A percentile compares a stretch with the other conserved stretches of the same genome.
phyloP scores from a whole-genome alignment of 2,329 filamentous ascomycete genomes.

The Phyllosticta paracitricarpa region DNA sequence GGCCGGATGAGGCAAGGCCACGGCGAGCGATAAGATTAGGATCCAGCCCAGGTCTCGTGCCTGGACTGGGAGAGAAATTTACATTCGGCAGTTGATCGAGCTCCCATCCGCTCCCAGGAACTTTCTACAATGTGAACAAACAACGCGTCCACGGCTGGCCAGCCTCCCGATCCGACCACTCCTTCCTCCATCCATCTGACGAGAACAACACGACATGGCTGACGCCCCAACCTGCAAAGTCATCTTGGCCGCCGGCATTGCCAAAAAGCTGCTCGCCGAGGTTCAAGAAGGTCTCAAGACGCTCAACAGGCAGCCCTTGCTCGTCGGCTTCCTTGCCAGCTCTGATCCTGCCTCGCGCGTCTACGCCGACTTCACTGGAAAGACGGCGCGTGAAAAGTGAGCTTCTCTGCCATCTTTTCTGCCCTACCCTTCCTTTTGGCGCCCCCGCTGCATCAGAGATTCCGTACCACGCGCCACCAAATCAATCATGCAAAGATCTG shows the following conservation, averaged over 20 bases:
- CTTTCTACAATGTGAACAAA: conserved; percentile 1
- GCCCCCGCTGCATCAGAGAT: background rate
- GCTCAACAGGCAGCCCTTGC: conserved; percentile 61
- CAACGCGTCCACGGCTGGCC: background rate
- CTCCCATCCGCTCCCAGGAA: background rate
- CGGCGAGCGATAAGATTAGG: conserved; percentile 7
- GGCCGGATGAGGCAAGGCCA: background rate
- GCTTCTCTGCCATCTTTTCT: conserved; percentile 22
- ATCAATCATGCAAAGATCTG: background rate
- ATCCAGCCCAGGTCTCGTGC: background rate
- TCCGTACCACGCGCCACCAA: background rate
- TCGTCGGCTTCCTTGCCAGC: conserved; percentile 90
- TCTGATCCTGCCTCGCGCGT: conserved; percentile 80
- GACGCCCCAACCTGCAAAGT: conserved; percentile 67
- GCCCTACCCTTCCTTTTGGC: background rate
- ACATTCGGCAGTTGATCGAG: conserved; percentile 1
- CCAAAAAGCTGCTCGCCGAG: conserved; percentile 69
- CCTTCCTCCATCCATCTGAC: background rate
- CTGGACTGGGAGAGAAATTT: conserved; percentile 1
- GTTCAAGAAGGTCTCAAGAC: conserved; percentile 65
- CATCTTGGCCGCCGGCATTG: conserved; percentile 77
- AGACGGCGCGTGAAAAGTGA: conserved; percentile 94
- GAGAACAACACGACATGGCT: conserved; percentile 8
- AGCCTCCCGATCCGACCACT: background rate
- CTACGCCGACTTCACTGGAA: conserved; percentile 95